These are phyloP conservation scores for Eustoma russellianum DNA, from an alignment of 257 asterid genomes.

Conservation along the genomic window DNA sequence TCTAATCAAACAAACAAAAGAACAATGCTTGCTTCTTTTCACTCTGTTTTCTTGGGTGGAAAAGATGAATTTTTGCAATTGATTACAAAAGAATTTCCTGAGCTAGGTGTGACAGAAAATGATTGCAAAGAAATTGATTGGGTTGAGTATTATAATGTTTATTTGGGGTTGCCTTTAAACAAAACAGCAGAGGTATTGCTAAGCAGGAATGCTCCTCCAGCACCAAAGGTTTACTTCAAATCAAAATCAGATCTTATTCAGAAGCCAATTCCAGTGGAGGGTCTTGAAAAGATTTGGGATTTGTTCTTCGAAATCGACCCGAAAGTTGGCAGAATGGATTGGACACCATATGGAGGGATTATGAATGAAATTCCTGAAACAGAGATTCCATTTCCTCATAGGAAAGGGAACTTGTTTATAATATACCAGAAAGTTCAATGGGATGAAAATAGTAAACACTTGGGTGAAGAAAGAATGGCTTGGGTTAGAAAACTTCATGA, in stretches of 20 bases:
- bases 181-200: neutral
- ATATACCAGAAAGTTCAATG: slow-evolving; percentile 2
- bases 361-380: slow-evolving; percentile 3
- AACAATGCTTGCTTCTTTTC: slow-evolving; percentile 1
- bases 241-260: neutral
- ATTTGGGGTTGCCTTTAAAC: neutral
- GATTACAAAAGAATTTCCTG: neutral
- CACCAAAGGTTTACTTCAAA: slow-evolving; percentile 5
- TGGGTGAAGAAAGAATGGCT: neutral
- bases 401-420: neutral
- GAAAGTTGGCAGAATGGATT: neutral
- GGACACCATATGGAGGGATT: slow-evolving; percentile 3
- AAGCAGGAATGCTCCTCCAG: slow-evolving; percentile 1
- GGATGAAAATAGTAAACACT: neutral
- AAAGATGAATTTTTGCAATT: neutral
- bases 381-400: neutral
- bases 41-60: neutral
- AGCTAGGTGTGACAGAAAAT: neutral
- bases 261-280: neutral
- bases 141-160: neutral
- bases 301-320: neutral
- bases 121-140: neutral
- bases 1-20: neutral
- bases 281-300: slow-evolving; percentile 1
- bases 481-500: slow-evolving; percentile 1